Base-by-base conservation (phyloP, 805 yeast genomes). In the Starmera amethionina region DNA sequence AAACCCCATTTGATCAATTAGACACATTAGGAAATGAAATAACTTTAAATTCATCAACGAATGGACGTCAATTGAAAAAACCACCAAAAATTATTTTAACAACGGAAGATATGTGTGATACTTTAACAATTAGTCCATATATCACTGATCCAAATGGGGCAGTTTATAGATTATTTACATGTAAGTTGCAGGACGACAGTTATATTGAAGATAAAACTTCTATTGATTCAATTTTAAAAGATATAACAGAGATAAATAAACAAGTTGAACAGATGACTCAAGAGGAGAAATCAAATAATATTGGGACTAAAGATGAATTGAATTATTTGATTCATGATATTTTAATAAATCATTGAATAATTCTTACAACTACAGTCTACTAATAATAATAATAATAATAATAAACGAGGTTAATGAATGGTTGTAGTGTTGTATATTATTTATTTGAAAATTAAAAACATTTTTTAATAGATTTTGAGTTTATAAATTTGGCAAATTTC, bases 321-420 rank as follows among this genome's bases (percentile, higher is more conserved):
- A 75, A 77, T 48, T 77, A 86, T 84, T 62, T 82, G 40, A 68
- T 83, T 31, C 79, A 77, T 58, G 89, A 81, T 49, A 69, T 82
- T 39, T 51, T 47, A 40, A 43, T 35, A 37, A 41, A 46, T 15
- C 47, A 47, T 37, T 49, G 39, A 42, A 11, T 8, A 8, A 22
- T n/a, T n/a, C n/a, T n/a, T n/a, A n/a, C n/a, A n/a, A n/a, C n/a
- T n/a, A n/a, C n/a, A n/a, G n/a, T n/a, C 27, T 22, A 22, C 7
- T 22, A 22, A 3, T 22, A 22, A 22, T 22, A 22, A 22, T 22
- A 22, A 6, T 22, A 22, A 22, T 22, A 22, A 22, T 22, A 22
- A 22, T 22, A 22, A 22, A 22, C 6, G 27, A 22, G 27, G 7
- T 7, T 22, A 22, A 22, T 22, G 27, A 22, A 22, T 22, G 9